Conservation (phyloP, 305 asterid genomes). For the Fraxinus floribunda region DNA sequence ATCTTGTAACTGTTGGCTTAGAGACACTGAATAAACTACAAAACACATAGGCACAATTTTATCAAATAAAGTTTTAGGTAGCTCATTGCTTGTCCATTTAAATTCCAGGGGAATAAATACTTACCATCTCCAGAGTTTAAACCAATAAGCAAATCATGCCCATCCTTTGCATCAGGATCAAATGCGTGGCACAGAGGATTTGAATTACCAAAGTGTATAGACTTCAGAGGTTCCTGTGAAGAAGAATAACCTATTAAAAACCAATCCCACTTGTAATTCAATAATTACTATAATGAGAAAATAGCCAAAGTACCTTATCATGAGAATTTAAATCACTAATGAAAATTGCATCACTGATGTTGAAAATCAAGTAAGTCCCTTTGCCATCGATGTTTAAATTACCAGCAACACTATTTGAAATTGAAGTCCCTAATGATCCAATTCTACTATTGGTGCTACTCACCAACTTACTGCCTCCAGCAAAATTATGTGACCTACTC, state of each 20-base stretch:
- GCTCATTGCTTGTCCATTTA: conserved; percentile 7
- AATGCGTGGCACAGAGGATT: conserved; percentile 76
- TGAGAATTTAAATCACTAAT: conserved; percentile 54
- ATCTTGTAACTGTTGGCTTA: conserved; percentile 36
- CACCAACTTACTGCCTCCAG: conserved; percentile 69
- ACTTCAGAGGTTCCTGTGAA: conserved; percentile 40
- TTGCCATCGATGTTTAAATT: conserved; percentile 62
- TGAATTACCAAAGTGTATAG: conserved; percentile 26
- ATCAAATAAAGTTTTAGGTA: conserved; percentile 14
- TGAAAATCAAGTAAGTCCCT: conserved; percentile 25
- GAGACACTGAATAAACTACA: conserved; percentile 32
- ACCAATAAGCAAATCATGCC: conserved; percentile 97
- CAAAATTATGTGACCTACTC: conserved; percentile 86
- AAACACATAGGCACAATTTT: conserved; percentile 14
- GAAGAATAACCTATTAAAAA: conserved; percentile 39
- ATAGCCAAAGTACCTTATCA: conserved; percentile 71
- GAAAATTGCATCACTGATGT: conserved; percentile 30
- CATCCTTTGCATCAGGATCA: conserved; percentile 93
- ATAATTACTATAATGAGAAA: background rate
- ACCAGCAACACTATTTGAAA: conserved; percentile 54
- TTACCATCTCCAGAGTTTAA: conserved; percentile 91
- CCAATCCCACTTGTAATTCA: conserved; percentile 28
- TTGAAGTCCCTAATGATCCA: conserved; percentile 80
- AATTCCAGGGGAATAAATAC: conserved; percentile 15
- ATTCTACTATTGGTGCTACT: conserved; percentile 61